phyloP scores from a whole-genome alignment of 305 asterid genomes.

The Solanum hybrid region DNA sequence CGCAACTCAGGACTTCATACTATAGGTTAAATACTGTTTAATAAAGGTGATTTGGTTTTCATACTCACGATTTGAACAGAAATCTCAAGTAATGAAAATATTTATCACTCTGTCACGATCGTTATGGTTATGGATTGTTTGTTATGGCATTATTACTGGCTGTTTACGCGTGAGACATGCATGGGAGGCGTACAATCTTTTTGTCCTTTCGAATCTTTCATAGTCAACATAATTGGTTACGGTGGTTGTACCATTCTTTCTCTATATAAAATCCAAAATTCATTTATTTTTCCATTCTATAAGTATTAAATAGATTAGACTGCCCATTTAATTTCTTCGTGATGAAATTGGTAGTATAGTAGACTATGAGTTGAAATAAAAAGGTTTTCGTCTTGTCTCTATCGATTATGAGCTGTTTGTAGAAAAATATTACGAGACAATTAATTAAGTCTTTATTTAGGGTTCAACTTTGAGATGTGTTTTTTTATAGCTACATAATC shows the following conservation, averaged over 20 bases:
- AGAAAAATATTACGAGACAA: background rate
- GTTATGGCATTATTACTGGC: background rate
- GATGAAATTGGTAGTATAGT: background rate
- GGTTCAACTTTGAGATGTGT: background rate
- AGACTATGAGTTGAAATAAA: background rate
- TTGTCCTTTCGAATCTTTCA: background rate
- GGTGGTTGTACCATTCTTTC: background rate
- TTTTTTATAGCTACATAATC: background rate
- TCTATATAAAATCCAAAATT: background rate
- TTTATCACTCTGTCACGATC: background rate
- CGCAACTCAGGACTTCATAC: accelerated
- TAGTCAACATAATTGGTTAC: background rate
- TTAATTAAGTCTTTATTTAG: background rate
- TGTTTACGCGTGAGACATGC: background rate
- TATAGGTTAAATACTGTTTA: accelerated
- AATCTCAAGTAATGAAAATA: background rate
- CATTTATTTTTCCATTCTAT: background rate
- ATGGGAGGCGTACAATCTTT: background rate
- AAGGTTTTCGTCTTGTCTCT: background rate
- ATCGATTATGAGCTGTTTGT: background rate
- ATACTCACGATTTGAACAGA: accelerated
- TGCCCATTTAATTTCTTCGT: background rate
- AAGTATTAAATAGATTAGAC: background rate
- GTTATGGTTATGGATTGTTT: background rate
- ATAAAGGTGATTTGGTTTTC: background rate